phyloP scores from a whole-genome alignment of 495 filamentous ascomycete species.

The Hypoxylon trugodes region DNA sequence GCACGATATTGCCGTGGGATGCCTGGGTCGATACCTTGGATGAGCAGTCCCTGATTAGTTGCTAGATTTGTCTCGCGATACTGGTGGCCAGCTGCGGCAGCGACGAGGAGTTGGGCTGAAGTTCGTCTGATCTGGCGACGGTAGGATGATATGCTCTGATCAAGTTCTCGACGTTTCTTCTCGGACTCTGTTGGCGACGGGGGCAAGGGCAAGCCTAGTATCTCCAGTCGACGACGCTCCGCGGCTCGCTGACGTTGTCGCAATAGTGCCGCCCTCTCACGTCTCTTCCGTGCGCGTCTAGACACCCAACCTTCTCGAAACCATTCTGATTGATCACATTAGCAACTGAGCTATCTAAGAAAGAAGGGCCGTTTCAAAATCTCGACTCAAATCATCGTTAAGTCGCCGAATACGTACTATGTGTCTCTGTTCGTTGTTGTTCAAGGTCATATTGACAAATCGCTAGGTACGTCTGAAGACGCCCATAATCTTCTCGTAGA shows the following conservation, averaged over 20 bases:
- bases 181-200: conserved; percentile 16
- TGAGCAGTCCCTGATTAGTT: conserved; percentile 9
- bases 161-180: not conserved
- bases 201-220: not conserved
- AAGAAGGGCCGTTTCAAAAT: not conserved
- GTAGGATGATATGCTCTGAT: conserved; percentile 7
- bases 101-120: conserved; percentile 34
- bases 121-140: conserved; percentile 22
- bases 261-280: no score
- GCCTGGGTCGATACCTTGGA: conserved; percentile 5
- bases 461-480: conserved; percentile 11
- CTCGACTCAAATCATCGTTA: not conserved
- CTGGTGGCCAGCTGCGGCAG: conserved; percentile 31
- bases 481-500: conserved; percentile 4
- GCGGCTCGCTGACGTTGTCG: no score
- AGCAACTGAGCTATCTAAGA: not conserved
- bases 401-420: conserved; percentile 14
- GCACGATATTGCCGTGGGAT: not conserved
- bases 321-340: conserved; percentile 9
- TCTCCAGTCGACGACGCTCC: no score
- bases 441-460: conserved; percentile 9
- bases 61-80: conserved; percentile 23
- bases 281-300: conserved; percentile 5
- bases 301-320: not conserved
- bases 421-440: not conserved